Base-by-base conservation (phyloP, 2,329 filamentous ascomycete species). In the Colletotrichum magnum region DNA sequence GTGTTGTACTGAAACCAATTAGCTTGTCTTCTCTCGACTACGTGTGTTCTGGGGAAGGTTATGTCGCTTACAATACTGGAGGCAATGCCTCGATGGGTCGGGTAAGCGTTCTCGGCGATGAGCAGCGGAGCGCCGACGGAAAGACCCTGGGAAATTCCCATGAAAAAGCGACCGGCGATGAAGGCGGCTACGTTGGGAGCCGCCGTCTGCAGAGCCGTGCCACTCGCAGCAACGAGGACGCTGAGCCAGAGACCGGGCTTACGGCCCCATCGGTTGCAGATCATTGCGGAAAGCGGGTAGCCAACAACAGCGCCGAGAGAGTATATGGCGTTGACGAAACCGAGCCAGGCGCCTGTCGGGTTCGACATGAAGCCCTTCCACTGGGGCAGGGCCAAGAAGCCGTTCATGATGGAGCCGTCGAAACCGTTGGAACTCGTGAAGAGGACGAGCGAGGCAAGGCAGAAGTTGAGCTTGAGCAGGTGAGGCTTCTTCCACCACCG, bases 281-380 rank as follows among this genome's bases (percentile, higher is more conserved):
- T 72, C 79, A 81, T 83, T 16, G 80, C 80, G n/a, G 79, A 79
- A 36, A 83, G 28, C 9, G 64, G 64, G 54, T 6, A 68, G 12
- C 51, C 64, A 28, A 63, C 73, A 65, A 83, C 80, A 4, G 79
- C 76, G 16, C 81, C 80, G n/a, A 79, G 61, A 64, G 79, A 78
- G 77, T 79, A 82, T 15, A 77, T 79, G 0, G 58, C 58, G 43
- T 63, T 70, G 51, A 68, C 54, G 51, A 68, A 68, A 1, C 68
- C 68, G 2, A 70, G 68, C 58, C 59, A 64, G 6, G 59, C 59
- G 0, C 63, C 68, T 1, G 32, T 57, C 1, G 68, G 68, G 12
- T 70, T 60, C 16, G 36, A 36, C 57, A 70, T 60, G 24, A 70
- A 70, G 15, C 26, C 48, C n/a, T 62, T 59, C 68, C 68, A 70